Conservation (phyloP, 805 yeast genomes). For the Candida quercuum region DNA sequence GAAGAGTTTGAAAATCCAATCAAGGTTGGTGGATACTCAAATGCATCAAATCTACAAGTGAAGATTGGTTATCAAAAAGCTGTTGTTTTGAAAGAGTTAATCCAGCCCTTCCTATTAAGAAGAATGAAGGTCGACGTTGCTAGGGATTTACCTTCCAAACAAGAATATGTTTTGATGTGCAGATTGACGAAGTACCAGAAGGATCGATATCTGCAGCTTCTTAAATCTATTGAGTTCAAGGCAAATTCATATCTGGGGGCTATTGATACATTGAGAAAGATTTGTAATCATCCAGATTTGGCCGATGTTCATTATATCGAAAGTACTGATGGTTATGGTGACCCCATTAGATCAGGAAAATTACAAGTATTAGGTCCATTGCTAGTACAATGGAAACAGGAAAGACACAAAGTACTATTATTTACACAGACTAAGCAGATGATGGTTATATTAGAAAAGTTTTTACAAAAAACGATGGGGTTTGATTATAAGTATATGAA, state of each 20-base stretch:
- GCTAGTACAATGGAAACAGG: slow-evolving; percentile 67
- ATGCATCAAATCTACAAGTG: slow-evolving; percentile 92
- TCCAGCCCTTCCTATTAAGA: slow-evolving; percentile 83
- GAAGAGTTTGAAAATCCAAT: slow-evolving; percentile 90
- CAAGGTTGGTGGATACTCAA: slow-evolving; percentile 96
- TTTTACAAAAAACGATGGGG: slow-evolving; percentile 38
- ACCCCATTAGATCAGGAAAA: slow-evolving; percentile 71
- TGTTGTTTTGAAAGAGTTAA: slow-evolving; percentile 77
- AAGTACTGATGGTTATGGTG: slow-evolving; percentile 39
- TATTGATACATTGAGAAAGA: slow-evolving; percentile 82
- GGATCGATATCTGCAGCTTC: slow-evolving; percentile 64
- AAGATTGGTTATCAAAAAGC: slow-evolving; percentile 97
- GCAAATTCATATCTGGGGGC: slow-evolving; percentile 80
- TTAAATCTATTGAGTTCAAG: slow-evolving; percentile 73
- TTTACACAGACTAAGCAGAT: slow-evolving; percentile 93
- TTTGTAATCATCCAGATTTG: slow-evolving; percentile 95
- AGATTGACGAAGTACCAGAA: slow-evolving; percentile 74
- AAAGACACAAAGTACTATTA: slow-evolving; percentile 74
- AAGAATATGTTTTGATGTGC: slow-evolving; percentile 91
- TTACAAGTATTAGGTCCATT: slow-evolving; percentile 82
- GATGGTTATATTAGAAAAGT: slow-evolving; percentile 79
- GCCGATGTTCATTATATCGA: slow-evolving; percentile 38
- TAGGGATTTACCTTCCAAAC: slow-evolving; percentile 85
- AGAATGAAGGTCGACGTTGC: slow-evolving; percentile 94
- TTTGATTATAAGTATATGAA: slow-evolving; percentile 51